phyloP scores from a whole-genome alignment of 345 rosid species.

The Aethionema arabicum region DNA sequence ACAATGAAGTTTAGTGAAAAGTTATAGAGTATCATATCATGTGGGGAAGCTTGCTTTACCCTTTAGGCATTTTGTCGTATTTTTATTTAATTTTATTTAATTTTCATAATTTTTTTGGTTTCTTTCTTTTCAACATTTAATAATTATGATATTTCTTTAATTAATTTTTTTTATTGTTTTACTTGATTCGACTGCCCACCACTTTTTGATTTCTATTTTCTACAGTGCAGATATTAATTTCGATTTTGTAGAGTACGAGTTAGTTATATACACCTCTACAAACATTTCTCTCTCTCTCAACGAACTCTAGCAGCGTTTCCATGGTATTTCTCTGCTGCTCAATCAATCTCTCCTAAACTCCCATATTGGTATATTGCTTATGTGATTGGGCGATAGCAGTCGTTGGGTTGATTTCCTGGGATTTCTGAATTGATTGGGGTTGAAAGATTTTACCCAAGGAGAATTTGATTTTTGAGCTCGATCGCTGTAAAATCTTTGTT shows the following conservation, averaged over 20 bases:
- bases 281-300: slow-evolving; percentile 3
- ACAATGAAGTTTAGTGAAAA: slow-evolving; percentile 12
- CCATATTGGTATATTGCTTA: neutral
- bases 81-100: neutral
- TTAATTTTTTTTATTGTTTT: neutral
- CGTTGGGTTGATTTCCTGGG: neutral
- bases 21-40: slow-evolving; percentile 24
- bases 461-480: neutral
- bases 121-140: slow-evolving; percentile 14
- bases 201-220: slow-evolving; percentile 1
- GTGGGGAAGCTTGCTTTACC: slow-evolving; percentile 17
- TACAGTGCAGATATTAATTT: neutral
- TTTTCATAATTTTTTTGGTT: neutral
- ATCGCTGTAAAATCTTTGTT: neutral
- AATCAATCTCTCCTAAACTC: neutral
- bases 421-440: neutral
- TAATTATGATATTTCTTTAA: slow-evolving; percentile 22
- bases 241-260: neutral
- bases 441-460: neutral
- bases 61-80: slow-evolving; percentile 31
- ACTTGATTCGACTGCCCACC: neutral
- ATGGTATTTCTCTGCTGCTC: slow-evolving; percentile 11
- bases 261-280: neutral
- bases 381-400: neutral
- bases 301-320: neutral